A percentile compares a stretch with the other conserved stretches of the same genome.
phyloP scores from a whole-genome alignment of 306 rosid genomes.

The Castanea crenata region DNA sequence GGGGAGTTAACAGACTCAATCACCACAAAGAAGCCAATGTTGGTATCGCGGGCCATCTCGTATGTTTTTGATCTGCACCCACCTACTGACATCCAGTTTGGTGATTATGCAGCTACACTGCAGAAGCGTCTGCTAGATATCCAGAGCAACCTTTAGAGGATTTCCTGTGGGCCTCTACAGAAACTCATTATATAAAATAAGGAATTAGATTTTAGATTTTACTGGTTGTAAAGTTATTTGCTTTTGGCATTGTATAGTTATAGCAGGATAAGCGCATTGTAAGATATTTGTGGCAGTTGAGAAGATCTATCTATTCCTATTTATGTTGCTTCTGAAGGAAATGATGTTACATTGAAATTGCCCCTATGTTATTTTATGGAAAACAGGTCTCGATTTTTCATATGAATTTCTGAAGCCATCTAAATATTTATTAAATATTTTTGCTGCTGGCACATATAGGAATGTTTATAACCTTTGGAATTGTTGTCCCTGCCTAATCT shows the following conservation, averaged over 20 bases:
- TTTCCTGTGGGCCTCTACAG: neutral
- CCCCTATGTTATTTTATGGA: no score
- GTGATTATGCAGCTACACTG: slow-evolving; percentile 37
- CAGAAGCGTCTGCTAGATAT: slow-evolving; percentile 22
- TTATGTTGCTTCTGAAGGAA: no score
- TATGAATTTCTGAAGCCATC: no score
- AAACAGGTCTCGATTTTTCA: no score
- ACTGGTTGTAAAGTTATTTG: neutral
- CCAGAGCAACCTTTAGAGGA: slow-evolving; percentile 4
- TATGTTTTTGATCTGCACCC: slow-evolving; percentile 57
- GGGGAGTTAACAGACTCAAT: slow-evolving; percentile 54
- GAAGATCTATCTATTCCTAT: neutral
- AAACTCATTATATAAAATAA: neutral
- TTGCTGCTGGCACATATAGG: no score
- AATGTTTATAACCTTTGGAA: no score
- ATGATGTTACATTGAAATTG: no score
- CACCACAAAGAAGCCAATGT: slow-evolving; percentile 42
- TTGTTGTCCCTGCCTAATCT: no score
- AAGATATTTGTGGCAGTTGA: neutral
- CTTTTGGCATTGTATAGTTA: neutral
- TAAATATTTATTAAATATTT: no score
- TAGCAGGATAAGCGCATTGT: neutral
- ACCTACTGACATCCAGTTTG: slow-evolving; percentile 42
- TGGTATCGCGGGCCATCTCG: slow-evolving; percentile 53
- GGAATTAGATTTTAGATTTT: slow-evolving; percentile 4